A percentile compares a stretch with the other conserved stretches of the same genome.
These are phyloP conservation scores for Lachancea fermentati DNA, from an alignment of 805 yeast species.

Conservation along the genomic window DNA sequence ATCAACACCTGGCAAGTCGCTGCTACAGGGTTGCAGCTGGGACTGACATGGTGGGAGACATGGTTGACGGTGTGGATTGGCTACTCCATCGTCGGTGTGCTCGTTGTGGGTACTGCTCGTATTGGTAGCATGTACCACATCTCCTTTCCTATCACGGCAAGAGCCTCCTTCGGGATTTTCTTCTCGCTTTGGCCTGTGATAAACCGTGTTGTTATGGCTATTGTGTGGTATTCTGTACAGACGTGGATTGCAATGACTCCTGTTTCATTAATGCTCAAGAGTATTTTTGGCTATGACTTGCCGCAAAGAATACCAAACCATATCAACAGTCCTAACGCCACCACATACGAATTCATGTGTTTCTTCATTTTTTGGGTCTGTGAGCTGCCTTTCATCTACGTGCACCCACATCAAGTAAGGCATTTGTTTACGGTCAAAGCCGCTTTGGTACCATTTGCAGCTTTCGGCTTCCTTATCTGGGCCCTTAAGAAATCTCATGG, in stretches of 20 bases:
- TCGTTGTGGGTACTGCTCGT: slow-evolving; percentile 67
- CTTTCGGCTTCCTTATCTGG: slow-evolving; percentile 80
- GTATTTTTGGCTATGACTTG: slow-evolving; percentile 68
- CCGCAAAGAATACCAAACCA: slow-evolving; percentile 58
- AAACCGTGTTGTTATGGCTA: slow-evolving; percentile 82
- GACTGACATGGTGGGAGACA: slow-evolving; percentile 85
- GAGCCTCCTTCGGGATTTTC: slow-evolving; percentile 82
- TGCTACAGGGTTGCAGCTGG: slow-evolving; percentile 72
- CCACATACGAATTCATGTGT: slow-evolving; percentile 66
- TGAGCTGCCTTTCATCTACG: slow-evolving; percentile 74
- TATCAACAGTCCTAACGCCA: slow-evolving; percentile 52
- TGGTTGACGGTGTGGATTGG: slow-evolving; percentile 91
- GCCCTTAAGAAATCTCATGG: slow-evolving; percentile 75
- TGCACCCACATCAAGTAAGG: slow-evolving; percentile 76
- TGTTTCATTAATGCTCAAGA: slow-evolving; percentile 66
- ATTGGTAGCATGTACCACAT: slow-evolving; percentile 78
- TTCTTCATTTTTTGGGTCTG: slow-evolving; percentile 80
- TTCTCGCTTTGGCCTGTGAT: slow-evolving; percentile 86
- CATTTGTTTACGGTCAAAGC: slow-evolving; percentile 83
- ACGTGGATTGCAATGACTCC: slow-evolving; percentile 82
- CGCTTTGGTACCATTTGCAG: slow-evolving; percentile 72
- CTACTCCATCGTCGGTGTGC: slow-evolving; percentile 60
- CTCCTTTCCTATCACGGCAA: slow-evolving; percentile 75
- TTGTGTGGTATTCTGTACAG: slow-evolving; percentile 86
- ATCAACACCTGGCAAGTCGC: slow-evolving; percentile 91